Conservation (phyloP, 2,329 filamentous ascomycete genomes). For the Coniochaeta sp. region DNA sequence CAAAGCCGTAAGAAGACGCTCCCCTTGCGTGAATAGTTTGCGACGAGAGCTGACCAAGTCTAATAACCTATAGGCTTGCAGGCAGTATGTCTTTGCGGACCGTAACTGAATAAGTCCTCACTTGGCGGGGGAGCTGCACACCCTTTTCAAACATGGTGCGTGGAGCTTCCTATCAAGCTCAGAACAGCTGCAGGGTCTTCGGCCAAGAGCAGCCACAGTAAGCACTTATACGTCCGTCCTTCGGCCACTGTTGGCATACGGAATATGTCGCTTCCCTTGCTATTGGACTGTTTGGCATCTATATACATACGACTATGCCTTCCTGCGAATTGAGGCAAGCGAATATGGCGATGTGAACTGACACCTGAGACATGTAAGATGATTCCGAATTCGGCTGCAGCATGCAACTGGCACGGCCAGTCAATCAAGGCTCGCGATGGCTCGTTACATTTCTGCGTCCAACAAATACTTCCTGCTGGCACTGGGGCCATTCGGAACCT, state of each 20-base stretch:
- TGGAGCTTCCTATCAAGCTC: background rate
- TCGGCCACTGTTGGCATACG: background rate
- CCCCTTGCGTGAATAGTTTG: background rate
- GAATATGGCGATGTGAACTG: background rate
- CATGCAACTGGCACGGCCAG: background rate
- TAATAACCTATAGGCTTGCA: background rate
- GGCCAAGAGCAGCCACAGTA: background rate
- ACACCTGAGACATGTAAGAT: background rate
- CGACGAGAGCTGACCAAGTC: background rate
- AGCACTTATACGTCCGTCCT: background rate
- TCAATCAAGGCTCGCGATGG: background rate
- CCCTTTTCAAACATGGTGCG: background rate
- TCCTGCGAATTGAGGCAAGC: background rate
- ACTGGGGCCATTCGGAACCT: background rate
- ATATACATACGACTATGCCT: background rate
- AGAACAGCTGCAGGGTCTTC: background rate
- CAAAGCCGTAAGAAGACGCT: constrained; percentile 45
- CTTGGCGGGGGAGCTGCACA: background rate
- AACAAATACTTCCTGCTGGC: background rate
- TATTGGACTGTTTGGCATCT: background rate
- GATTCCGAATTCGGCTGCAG: background rate
- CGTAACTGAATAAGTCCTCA: background rate
- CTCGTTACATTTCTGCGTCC: background rate
- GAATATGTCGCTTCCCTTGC: background rate
- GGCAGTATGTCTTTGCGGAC: background rate